Evolutionary conservation across 768 basidiomycete genomes (phyloP).

Genomic region (Boletus vinaceobasis): DNA sequence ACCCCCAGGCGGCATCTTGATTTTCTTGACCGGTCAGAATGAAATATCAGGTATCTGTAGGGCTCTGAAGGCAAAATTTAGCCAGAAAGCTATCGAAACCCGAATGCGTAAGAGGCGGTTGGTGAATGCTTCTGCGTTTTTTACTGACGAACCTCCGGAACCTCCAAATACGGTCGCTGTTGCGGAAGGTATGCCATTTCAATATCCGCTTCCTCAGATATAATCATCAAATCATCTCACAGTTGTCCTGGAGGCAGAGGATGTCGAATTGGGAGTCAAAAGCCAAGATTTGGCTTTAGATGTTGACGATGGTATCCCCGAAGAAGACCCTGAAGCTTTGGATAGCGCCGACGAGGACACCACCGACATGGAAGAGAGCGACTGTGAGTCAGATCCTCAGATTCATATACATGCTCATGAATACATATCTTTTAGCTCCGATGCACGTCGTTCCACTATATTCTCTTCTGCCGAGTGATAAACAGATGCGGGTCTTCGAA

Average conservation of each 20-base stretch:
- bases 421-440: conserved; percentile 52
- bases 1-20: conserved; percentile 88
- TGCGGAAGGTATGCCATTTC: conserved; percentile 14
- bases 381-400: conserved; percentile 43
- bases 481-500: conserved; percentile 92
- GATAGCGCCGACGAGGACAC: conserved; percentile 69
- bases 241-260: conserved; percentile 81
- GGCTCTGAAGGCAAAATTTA: conserved; percentile 75
- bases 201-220: background rate
- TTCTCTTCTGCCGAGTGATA: conserved; percentile 87
- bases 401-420: conserved; percentile 1
- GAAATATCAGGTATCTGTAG: conserved; percentile 87
- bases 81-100: conserved; percentile 57
- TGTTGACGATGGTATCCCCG: conserved; percentile 56
- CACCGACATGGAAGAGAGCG: conserved; percentile 57
- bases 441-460: conserved; percentile 96
- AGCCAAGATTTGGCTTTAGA: conserved; percentile 60
- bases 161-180: conserved; percentile 13
- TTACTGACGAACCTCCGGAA: conserved; percentile 23
- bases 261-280: conserved; percentile 62
- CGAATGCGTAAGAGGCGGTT: conserved; percentile 39
- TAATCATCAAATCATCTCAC: background rate
- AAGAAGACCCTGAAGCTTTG: conserved; percentile 70
- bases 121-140: conserved; percentile 26
- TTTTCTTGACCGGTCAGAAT: conserved; percentile 94